These are phyloP conservation scores for Cladorrhinum sp. DNA, from an alignment of 2,329 filamentous ascomycete genomes.

Conservation along the genomic window DNA sequence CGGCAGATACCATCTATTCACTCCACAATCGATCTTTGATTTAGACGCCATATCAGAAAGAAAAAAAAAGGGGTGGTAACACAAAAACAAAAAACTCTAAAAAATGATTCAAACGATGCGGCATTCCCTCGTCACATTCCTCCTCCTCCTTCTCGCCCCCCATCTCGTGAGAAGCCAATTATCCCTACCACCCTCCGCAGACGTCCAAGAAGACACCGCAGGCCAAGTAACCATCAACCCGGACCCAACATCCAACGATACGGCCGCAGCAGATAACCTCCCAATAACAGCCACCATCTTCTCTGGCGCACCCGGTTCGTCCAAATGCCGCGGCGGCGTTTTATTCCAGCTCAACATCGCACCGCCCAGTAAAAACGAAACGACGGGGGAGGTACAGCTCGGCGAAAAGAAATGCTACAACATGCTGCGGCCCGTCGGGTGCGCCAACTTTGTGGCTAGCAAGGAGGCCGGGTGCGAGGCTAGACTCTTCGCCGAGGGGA, in stretches of 20 bases:
- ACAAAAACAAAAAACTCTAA: no score
- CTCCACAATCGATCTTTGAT: no score
- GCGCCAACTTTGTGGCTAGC: constrained; percentile 36
- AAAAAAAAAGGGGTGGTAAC: no score
- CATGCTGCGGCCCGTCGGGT: constrained; percentile 33
- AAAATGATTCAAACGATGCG: neutral
- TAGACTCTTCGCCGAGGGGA: constrained; percentile 35
- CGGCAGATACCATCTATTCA: no score
- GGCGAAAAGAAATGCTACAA: constrained; percentile 33
- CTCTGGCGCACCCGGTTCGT: constrained; percentile 35
- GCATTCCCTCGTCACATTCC: neutral
- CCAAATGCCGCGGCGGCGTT: constrained; percentile 34
- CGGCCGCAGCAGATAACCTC: constrained; percentile 40
- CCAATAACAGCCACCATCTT: constrained; percentile 48
- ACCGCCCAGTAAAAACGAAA: constrained; percentile 20
- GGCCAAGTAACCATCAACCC: constrained; percentile 43
- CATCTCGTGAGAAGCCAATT: constrained; percentile 3
- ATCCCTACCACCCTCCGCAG: constrained; percentile 17
- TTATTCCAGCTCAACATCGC: constrained; percentile 31
- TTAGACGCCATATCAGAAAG: no score
- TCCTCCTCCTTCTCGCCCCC: neutral
- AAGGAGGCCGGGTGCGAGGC: constrained; percentile 39
- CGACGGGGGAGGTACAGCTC: constrained; percentile 22
- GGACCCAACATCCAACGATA: constrained; percentile 35
- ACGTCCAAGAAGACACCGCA: constrained; percentile 27